phyloP scores from a whole-genome alignment of 75 land plant species.

The Larix kaempferi region DNA sequence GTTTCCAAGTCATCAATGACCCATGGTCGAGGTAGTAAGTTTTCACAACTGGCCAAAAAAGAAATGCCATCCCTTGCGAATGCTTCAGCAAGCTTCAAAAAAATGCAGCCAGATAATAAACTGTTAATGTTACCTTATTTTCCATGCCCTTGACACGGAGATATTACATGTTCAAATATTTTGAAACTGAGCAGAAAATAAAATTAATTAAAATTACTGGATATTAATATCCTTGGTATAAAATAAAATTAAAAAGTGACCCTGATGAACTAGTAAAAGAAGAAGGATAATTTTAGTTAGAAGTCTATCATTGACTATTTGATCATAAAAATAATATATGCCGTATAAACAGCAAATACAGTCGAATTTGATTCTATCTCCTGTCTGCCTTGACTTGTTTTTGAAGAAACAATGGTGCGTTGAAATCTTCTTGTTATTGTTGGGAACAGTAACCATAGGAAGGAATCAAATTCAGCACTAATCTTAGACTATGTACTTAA shows the following conservation, averaged over 20 bases:
- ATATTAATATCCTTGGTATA: constrained; percentile 2
- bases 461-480: background rate
- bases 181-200: background rate
- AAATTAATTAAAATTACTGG: background rate
- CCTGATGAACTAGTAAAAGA: background rate
- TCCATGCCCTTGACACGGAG: background rate
- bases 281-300: too few species aligned
- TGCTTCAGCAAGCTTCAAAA: constrained; percentile 89
- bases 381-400: background rate
- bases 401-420: background rate
- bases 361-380: background rate
- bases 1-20: constrained; percentile 92
- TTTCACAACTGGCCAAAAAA: constrained; percentile 85
- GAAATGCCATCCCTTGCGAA: constrained; percentile 85
- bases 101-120: constrained; percentile 3
- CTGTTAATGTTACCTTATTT: background rate
- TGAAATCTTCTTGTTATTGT: background rate
- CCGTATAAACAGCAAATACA: background rate
- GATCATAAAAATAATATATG: too few species aligned
- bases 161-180: background rate
- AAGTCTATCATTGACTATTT: too few species aligned
- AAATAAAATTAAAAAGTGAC: background rate
- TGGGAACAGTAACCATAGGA: background rate
- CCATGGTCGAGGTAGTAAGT: constrained; percentile 92
- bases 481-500: too few species aligned